Evolutionary conservation across 2,329 filamentous ascomycete species (phyloP).

Genomic region (Xylariales sp.): DNA sequence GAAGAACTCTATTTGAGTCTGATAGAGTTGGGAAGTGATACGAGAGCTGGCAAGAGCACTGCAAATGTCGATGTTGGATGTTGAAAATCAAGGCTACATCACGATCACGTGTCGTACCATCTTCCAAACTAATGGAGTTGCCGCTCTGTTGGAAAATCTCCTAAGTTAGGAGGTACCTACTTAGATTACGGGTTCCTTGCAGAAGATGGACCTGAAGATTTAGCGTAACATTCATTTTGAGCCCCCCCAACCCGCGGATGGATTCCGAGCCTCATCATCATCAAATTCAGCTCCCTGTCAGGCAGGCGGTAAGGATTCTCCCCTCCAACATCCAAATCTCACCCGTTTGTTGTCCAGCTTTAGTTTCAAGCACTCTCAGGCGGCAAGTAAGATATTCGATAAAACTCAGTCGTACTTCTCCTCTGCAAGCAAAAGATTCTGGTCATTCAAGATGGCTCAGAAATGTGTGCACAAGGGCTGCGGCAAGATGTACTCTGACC

Average conservation of each 20-base stretch:
- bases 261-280: neutral
- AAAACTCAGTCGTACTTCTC: too few species aligned
- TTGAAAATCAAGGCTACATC: too few species aligned
- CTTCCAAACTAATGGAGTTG: too few species aligned
- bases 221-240: constrained; percentile 6
- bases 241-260: neutral
- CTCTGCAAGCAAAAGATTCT: too few species aligned
- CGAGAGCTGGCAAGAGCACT: neutral
- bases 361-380: too few species aligned
- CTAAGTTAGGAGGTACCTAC: too few species aligned
- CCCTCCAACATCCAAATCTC: constrained; percentile 6
- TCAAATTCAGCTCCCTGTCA: neutral
- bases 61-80: too few species aligned
- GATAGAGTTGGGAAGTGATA: neutral
- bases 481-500: constrained; percentile 79
- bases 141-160: too few species aligned
- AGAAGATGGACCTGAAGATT: constrained; percentile 1
- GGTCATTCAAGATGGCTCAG: constrained; percentile 56
- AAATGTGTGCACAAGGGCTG: constrained; percentile 98
- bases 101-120: too few species aligned
- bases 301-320: constrained; percentile 8
- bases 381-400: too few species aligned
- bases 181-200: constrained; percentile 6
- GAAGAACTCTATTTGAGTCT: neutral
- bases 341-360: too few species aligned